These are phyloP conservation scores for Austroboletus niveus DNA, from an alignment of 1,284 basidiomycete genomes.

Conservation along the genomic window DNA sequence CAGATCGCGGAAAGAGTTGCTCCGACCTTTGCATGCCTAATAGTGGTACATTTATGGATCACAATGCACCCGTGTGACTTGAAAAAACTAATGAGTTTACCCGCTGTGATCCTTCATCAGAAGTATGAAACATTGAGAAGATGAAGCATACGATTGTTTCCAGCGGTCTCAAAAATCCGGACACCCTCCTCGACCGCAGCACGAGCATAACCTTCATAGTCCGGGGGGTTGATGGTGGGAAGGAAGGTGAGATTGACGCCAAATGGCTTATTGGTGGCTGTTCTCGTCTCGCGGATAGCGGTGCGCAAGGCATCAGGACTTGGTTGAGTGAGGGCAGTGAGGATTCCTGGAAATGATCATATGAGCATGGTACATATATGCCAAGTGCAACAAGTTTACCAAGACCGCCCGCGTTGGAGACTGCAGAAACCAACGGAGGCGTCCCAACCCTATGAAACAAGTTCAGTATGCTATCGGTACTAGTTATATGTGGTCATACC, in stretches of 20 bases:
- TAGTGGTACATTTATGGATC: conserved; percentile 90
- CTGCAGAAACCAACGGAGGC: conserved; percentile 73
- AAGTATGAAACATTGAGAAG: background rate
- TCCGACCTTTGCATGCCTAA: conserved; percentile 77
- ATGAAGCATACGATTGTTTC: conserved; percentile 71
- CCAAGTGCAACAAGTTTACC: conserved; percentile 40
- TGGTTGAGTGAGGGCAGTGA: conserved; percentile 89
- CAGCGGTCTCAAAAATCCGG: conserved; percentile 89
- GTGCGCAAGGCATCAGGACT: conserved; percentile 78
- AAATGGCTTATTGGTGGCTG: conserved; percentile 72
- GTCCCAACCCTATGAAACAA: conserved; percentile 64
- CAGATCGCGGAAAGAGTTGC: background rate
- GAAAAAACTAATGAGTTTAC: conserved; percentile 77
- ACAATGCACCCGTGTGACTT: conserved; percentile 77
- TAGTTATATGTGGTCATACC: conserved; percentile 41
- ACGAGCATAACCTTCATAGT: conserved; percentile 81
- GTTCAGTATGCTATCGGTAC: conserved; percentile 2
- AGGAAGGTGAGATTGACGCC: conserved; percentile 93
- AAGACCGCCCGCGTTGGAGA: conserved; percentile 85
- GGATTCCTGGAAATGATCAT: conserved; percentile 50
- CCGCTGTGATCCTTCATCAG: conserved; percentile 45
- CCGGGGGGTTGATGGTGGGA: conserved; percentile 88
- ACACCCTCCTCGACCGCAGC: conserved; percentile 90
- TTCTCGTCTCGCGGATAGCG: conserved; percentile 81
- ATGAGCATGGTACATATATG: background rate